Conservation (phyloP, 768 basidiomycete genomes). For the Aureoboletus auriporus region DNA sequence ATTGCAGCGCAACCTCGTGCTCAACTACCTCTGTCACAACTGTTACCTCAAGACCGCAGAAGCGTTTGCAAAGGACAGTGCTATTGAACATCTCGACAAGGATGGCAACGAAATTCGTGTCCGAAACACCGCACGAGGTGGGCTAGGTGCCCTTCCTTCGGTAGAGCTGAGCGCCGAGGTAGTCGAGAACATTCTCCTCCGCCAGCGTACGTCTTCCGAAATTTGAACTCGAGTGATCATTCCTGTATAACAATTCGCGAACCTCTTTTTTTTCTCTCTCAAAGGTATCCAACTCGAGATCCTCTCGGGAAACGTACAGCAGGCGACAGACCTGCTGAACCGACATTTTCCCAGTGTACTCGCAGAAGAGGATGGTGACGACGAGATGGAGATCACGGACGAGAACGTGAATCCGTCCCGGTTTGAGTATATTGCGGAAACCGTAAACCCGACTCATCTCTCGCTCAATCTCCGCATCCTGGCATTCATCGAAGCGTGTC, state of each 20-base stretch:
- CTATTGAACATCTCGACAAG: conserved; percentile 57
- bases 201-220: conserved; percentile 44
- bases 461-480: conserved; percentile 83
- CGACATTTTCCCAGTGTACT: conserved; percentile 75
- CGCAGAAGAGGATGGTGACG: conserved; percentile 16
- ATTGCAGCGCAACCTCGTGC: conserved; percentile 58
- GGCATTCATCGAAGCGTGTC: conserved; percentile 81
- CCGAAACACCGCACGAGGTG: conserved; percentile 18
- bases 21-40: conserved; percentile 74
- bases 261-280: not conserved
- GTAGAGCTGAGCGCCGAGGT: conserved; percentile 34
- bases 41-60: conserved; percentile 69
- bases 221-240: not conserved
- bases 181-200: conserved; percentile 44
- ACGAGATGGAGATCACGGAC: conserved; percentile 16
- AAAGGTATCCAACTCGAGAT: conserved; percentile 69
- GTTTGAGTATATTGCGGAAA: conserved; percentile 50
- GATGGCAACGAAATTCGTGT: conserved; percentile 62
- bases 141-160: not conserved
- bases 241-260: not conserved
- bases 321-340: conserved; percentile 64
- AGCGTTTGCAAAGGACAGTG: conserved; percentile 62
- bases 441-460: conserved; percentile 73
- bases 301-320: conserved; percentile 70
- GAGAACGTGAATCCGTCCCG: conserved; percentile 29